phyloP scores from a whole-genome alignment of 495 filamentous ascomycete genomes.

The Trichoderma orchidacearum region DNA sequence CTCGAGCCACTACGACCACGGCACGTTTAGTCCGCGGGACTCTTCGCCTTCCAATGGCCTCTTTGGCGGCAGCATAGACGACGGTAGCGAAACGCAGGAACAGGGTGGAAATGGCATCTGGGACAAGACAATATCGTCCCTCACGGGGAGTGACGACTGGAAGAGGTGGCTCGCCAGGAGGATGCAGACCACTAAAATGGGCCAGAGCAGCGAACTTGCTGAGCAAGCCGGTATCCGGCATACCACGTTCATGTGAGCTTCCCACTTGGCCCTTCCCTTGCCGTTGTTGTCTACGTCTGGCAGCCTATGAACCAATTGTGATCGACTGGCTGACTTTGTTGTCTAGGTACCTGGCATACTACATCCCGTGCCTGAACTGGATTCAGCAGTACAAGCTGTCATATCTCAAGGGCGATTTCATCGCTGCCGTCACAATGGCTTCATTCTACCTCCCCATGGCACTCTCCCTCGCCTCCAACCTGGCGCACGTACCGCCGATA shows the following conservation, averaged over 20 bases:
- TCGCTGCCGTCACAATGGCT: constrained; percentile 79
- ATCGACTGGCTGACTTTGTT: constrained; percentile 4
- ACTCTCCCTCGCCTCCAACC: constrained; percentile 82
- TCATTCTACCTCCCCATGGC: constrained; percentile 98
- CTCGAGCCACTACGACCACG: constrained; percentile 51
- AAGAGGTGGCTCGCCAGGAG: constrained; percentile 17
- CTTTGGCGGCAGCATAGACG: constrained; percentile 14
- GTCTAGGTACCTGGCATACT: constrained; percentile 79
- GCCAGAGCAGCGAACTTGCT: constrained; percentile 47
- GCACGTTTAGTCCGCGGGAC: constrained; percentile 64
- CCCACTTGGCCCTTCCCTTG: neutral
- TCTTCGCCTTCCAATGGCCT: constrained; percentile 31
- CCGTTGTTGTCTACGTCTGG: neutral
- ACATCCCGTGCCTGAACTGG: constrained; percentile 85
- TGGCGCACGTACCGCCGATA: constrained; percentile 85
- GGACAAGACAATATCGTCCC: constrained; percentile 8
- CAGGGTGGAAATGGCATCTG: neutral
- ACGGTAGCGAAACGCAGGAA: constrained; percentile 5
- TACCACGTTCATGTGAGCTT: constrained; percentile 39
- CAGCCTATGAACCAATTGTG: neutral
- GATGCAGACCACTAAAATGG: constrained; percentile 44
- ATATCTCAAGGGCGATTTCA: constrained; percentile 73
- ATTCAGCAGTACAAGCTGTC: constrained; percentile 67
- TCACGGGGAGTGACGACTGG: constrained; percentile 16
- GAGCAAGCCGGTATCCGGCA: constrained; percentile 46